Evolutionary conservation across 2,329 filamentous ascomycete genomes (phyloP).

Genomic region (Exophiala dermatitidis): DNA sequence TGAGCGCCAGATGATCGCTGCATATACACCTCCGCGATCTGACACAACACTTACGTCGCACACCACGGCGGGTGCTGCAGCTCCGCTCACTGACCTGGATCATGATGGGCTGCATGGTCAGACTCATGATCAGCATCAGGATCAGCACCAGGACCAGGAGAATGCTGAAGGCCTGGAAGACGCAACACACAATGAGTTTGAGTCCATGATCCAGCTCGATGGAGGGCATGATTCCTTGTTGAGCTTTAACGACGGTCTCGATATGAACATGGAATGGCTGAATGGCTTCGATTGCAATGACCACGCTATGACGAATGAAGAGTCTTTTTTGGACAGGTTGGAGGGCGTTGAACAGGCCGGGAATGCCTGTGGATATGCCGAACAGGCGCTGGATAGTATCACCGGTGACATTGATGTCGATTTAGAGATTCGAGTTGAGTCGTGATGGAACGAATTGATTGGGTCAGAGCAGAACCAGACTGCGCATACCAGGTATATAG

Average conservation of each 20-base stretch:
- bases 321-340: constrained; percentile 5
- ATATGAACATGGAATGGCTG: constrained; percentile 24
- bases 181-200: constrained; percentile 39
- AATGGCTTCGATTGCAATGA: constrained; percentile 20
- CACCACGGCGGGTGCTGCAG: constrained; percentile 16
- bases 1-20: constrained; percentile 18
- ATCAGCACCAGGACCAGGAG: constrained; percentile 3
- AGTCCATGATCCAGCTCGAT: constrained; percentile 42
- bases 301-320: constrained; percentile 3
- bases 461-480: too few species aligned
- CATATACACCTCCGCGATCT: constrained; percentile 21
- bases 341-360: constrained; percentile 2
- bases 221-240: constrained; percentile 27
- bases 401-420: constrained; percentile 9
- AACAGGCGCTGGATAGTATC: constrained; percentile 8
- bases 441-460: not conserved
- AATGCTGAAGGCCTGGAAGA: constrained; percentile 1
- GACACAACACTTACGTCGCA: constrained; percentile 14
- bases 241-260: constrained; percentile 13
- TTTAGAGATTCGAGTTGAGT: constrained; percentile 1
- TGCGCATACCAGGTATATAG: too few species aligned
- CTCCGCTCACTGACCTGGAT: constrained; percentile 8
- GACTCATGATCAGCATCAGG: not conserved
- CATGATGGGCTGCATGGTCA: not conserved
- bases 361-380: constrained; percentile 10